Evolutionary conservation across 192 early-diverging fungal species (phyloP).

Genomic region (Endogone sp.): DNA sequence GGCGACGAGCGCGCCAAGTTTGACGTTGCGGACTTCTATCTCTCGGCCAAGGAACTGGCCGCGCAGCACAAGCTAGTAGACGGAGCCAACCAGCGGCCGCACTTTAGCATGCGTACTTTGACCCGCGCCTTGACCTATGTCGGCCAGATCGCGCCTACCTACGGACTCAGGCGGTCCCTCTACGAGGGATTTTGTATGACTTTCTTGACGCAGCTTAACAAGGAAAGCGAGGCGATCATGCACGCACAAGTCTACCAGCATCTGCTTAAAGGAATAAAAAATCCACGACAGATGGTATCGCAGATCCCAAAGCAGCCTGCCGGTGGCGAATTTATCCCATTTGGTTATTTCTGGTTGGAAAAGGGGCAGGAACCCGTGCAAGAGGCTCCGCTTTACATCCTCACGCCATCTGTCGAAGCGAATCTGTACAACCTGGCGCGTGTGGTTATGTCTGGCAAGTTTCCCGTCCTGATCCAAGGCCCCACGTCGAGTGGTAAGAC

Average conservation of each 20-base stretch:
- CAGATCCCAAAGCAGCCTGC: slow-evolving; percentile 57
- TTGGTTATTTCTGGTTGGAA: slow-evolving; percentile 88
- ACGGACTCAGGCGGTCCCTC: slow-evolving; percentile 78
- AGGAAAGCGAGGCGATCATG: slow-evolving; percentile 58
- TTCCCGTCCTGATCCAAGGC: slow-evolving; percentile 97
- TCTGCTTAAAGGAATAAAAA: slow-evolving; percentile 54
- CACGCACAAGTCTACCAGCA: slow-evolving; percentile 49
- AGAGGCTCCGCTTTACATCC: slow-evolving; percentile 59
- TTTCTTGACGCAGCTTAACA: slow-evolving; percentile 84
- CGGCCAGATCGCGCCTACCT: slow-evolving; percentile 61
- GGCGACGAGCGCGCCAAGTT: slow-evolving; percentile 54
- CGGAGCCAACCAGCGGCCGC: slow-evolving; percentile 82
- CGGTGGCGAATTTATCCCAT: slow-evolving; percentile 54
- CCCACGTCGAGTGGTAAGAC: slow-evolving; percentile 98
- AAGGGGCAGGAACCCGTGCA: slow-evolving; percentile 34
- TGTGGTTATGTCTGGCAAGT: slow-evolving; percentile 85
- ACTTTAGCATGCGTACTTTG: slow-evolving; percentile 92
- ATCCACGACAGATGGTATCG: slow-evolving; percentile 43
- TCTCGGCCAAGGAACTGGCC: slow-evolving; percentile 66
- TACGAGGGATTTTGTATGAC: slow-evolving; percentile 97
- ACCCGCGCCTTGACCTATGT: slow-evolving; percentile 84
- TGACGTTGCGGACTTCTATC: slow-evolving; percentile 83
- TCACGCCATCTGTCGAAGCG: slow-evolving; percentile 81
- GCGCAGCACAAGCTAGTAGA: slow-evolving; percentile 75
- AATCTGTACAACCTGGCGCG: slow-evolving; percentile 89